phyloP scores from a whole-genome alignment of 2,329 filamentous ascomycete species.

The Corinectria fuckeliana region DNA sequence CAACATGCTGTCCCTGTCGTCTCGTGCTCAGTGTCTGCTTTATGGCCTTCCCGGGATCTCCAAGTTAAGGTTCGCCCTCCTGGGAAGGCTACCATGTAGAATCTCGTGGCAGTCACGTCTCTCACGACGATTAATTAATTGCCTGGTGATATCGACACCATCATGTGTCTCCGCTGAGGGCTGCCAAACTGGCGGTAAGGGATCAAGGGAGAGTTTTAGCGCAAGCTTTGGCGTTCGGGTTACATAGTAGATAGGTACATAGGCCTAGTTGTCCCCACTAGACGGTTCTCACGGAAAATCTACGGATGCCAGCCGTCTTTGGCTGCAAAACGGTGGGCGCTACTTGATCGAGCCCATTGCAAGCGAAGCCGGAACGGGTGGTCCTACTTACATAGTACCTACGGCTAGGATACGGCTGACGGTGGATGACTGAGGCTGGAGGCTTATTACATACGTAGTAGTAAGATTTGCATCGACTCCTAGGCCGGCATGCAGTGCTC shows the following conservation, averaged over 20 bases:
- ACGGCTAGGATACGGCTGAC: background rate
- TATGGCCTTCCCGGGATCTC: conserved; percentile 13
- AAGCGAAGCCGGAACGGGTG: background rate
- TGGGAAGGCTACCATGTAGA: conserved; percentile 27
- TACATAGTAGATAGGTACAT: too few species aligned
- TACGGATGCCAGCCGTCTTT: background rate
- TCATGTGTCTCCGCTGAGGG: conserved; percentile 6
- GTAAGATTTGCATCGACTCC: too few species aligned
- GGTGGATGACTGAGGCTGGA: background rate
- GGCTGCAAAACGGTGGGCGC: background rate
- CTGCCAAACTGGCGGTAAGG: conserved; percentile 37
- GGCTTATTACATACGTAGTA: too few species aligned
- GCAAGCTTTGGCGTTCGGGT: background rate
- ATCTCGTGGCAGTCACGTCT: conserved; percentile 28
- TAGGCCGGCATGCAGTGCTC: background rate
- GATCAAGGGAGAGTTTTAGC: background rate
- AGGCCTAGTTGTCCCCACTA: conserved; percentile 3
- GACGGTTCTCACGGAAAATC: too few species aligned
- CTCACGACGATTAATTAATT: conserved; percentile 11
- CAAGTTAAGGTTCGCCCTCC: conserved; percentile 28
- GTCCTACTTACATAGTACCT: too few species aligned
- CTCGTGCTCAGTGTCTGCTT: conserved; percentile 5
- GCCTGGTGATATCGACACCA: conserved; percentile 25
- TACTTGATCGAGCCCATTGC: background rate
- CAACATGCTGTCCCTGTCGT: conserved; percentile 6